Evolutionary conservation across 2,329 filamentous ascomycete species (phyloP).

Genomic region (Neodidymelliopsis sp.): DNA sequence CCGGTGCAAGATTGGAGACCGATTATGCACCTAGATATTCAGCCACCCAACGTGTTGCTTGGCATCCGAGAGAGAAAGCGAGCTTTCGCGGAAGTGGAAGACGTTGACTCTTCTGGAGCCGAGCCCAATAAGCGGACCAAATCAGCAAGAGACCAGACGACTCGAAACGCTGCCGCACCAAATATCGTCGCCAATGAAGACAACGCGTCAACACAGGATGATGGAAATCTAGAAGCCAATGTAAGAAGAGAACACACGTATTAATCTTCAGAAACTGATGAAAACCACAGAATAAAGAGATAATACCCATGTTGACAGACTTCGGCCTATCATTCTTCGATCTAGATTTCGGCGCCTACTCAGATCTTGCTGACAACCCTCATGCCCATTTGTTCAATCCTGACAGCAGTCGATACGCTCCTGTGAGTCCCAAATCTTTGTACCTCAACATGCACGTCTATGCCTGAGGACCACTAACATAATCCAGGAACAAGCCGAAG

Average conservation of each 20-base stretch:
- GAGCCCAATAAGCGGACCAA: background rate
- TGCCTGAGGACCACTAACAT: background rate
- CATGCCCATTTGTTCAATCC: background rate
- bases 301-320: background rate
- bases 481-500: too few relatives aligned
- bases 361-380: conserved; percentile 1
- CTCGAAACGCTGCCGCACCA: too few relatives aligned
- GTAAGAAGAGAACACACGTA: too few relatives aligned
- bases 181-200: too few relatives aligned
- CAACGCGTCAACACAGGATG: too few relatives aligned
- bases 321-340: conserved; percentile 7
- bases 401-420: background rate
- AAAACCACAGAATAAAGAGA: background rate
- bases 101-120: background rate
- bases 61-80: background rate
- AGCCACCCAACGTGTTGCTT: conserved; percentile 1
- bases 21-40: conserved; percentile 2
- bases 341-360: background rate
- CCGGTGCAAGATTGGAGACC: background rate
- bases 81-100: background rate
- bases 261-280: too few relatives aligned
- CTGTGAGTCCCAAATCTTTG: background rate
- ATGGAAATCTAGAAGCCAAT: too few relatives aligned
- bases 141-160: too few relatives aligned
- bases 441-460: background rate